A percentile compares a stretch with the other conserved stretches of the same genome.
phyloP scores from a whole-genome alignment of 345 rosid species.

The Reutealis trisperma region DNA sequence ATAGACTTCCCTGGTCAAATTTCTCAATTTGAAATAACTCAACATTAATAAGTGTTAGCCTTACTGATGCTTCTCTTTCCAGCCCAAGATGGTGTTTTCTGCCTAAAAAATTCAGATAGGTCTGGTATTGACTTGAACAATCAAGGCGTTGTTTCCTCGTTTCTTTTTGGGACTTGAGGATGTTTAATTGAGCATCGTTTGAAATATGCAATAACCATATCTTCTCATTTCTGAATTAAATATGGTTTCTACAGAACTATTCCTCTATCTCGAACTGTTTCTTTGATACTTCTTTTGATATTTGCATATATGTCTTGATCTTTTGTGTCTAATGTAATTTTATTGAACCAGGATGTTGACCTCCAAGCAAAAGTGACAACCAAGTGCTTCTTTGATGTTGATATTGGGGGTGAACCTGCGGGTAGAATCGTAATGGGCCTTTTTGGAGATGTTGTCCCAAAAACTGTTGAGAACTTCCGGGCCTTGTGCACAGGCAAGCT shows the following conservation, averaged over 20 bases:
- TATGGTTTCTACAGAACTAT: conserved; percentile 8
- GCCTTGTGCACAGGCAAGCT: conserved; percentile 75
- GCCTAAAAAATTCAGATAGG: no score
- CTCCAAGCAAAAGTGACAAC: conserved; percentile 77
- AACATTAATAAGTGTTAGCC: background rate
- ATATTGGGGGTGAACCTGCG: conserved; percentile 68
- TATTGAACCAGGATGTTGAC: conserved; percentile 54
- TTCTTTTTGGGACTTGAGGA: background rate
- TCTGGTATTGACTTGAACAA: background rate
- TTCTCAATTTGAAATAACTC: background rate
- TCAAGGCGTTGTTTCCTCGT: background rate
- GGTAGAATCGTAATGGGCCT: conserved; percentile 90
- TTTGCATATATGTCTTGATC: background rate
- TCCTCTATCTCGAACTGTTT: background rate
- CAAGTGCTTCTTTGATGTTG: conserved; percentile 85
- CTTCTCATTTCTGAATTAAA: background rate
- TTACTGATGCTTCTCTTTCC: background rate
- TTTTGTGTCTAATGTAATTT: background rate
- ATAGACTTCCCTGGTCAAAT: background rate
- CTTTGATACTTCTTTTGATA: background rate
- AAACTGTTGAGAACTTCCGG: conserved; percentile 85
- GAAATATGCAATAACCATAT: background rate
- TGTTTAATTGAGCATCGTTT: background rate
- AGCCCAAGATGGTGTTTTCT: background rate
- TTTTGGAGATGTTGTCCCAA: conserved; percentile 79